Conservation (phyloP, 2,329 filamentous ascomycete species). For the Raffaelea arxii region DNA sequence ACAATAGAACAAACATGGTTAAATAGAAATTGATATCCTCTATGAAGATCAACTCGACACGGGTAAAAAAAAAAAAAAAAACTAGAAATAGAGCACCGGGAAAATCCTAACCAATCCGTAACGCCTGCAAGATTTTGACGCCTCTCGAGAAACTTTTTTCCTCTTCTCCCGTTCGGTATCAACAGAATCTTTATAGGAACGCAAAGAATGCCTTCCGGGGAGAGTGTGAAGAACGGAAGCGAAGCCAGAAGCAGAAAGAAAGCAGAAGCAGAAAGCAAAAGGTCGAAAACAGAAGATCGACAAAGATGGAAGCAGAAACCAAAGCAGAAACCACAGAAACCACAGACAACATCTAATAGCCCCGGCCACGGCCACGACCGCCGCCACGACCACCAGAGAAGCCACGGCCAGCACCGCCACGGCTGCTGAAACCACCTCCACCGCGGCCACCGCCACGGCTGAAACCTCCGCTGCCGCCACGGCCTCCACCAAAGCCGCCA, state of each 20-base stretch:
- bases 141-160: not conserved
- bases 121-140: conserved; percentile 6
- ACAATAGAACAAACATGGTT: no score
- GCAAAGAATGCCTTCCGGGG: no score
- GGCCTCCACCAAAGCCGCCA: conserved; percentile 17
- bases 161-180: no score
- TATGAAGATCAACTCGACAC: not conserved
- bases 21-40: not conserved
- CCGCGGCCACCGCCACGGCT: conserved; percentile 25
- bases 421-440: conserved; percentile 19
- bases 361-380: conserved; percentile 19
- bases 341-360: conserved; percentile 4
- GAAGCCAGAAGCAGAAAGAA: no score
- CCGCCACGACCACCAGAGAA: conserved; percentile 4
- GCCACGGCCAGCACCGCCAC: conserved; percentile 14
- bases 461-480: conserved; percentile 18
- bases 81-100: not conserved
- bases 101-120: conserved; percentile 8
- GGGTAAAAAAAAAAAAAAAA: not conserved
- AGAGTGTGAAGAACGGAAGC: no score
- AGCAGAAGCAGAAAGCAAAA: no score
- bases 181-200: no score
- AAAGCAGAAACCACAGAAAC: conserved; percentile 4
- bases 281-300: no score
- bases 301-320: no score